Base-by-base conservation (phyloP, 2,329 filamentous ascomycete species). In the Paracoccidioides brasiliensis region DNA sequence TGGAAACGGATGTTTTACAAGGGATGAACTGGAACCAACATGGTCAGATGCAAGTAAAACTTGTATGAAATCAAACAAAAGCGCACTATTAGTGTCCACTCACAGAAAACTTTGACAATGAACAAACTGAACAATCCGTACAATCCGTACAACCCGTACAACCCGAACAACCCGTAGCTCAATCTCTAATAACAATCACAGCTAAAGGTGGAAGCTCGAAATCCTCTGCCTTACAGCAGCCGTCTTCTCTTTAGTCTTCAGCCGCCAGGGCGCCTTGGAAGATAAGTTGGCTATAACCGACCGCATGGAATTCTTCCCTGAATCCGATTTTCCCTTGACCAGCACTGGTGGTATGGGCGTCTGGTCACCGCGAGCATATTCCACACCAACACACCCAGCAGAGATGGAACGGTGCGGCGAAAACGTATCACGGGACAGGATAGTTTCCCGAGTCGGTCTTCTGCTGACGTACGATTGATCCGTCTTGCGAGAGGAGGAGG, bases 161-260 rank as follows among this genome's bases (percentile, higher is more conserved):
- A 22, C 22, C 22, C 22, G 22, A 22, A 22, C 22, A 12, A 38
- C 7, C 37, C 37, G 37, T 7, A 38, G 12, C 12, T 38, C 7
- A 8, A 38, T 12, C 37, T 12, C 37, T 22, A 33, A 9, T 14
- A 2, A 10, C 33, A n/a, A 32, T 50, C 46, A 7, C 10, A 3
- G 41, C 48, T 37, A 53, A 45, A 53, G 42, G 40, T 53, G 42
- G 37, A 53, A 53, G 22, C 52, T 53, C 9, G 43, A 9, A 41
- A 46, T 53, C 52, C 52, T 53, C 8, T 41, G 52, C 41, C 32
- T 46, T 15, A 44, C 10, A 30, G 15, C 30, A 8, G 28, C 32
- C 30, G 22, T 46, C 28, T 12, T 37, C 32, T 38, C 43, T 22
- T 46, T 44, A 1, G 43, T 38, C 42, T 43, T 45, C n/a, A 35